A percentile compares a stretch with the other conserved stretches of the same genome.
Evolutionary conservation across 192 early-diverging fungal genomes (phyloP).

Genomic region (Coemansia sp.): DNA sequence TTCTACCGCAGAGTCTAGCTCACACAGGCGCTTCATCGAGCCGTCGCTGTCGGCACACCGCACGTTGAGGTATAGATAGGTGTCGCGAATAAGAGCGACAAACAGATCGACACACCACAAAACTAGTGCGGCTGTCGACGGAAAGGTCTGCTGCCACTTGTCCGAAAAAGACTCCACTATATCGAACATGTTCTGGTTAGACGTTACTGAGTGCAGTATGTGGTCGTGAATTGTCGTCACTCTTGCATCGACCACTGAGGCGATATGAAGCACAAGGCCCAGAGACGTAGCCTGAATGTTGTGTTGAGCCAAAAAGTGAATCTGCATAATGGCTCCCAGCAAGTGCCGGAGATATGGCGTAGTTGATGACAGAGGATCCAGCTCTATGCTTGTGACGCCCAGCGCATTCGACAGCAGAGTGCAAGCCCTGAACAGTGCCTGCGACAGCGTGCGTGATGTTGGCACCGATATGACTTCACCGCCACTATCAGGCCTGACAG

Average conservation of each 20-base stretch:
- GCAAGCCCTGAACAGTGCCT: conserved; percentile 41
- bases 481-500: neutral
- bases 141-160: conserved; percentile 35
- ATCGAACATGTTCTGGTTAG: conserved; percentile 14
- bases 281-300: conserved; percentile 48
- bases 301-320: conserved; percentile 50
- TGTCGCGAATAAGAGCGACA: conserved; percentile 44
- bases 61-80: conserved; percentile 46
- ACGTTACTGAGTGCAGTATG: conserved; percentile 19
- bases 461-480: conserved; percentile 18
- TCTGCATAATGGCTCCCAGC: conserved; percentile 51
- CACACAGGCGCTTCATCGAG: conserved; percentile 33
- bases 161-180: conserved; percentile 25
- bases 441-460: conserved; percentile 39
- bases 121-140: conserved; percentile 41
- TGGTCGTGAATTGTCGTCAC: conserved; percentile 40
- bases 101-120: conserved; percentile 53
- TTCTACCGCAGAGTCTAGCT: conserved; percentile 20
- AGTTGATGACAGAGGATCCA: conserved; percentile 43
- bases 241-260: conserved; percentile 46
- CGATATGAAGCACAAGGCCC: conserved; percentile 42
- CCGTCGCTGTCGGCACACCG: conserved; percentile 40
- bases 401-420: conserved; percentile 40
- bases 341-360: conserved; percentile 45
- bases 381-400: conserved; percentile 22